Percentiles rank a stretch among this genome's conserved stretches.
phyloP scores from a whole-genome alignment of 805 yeast genomes.

The Suhomyces vadensis region DNA sequence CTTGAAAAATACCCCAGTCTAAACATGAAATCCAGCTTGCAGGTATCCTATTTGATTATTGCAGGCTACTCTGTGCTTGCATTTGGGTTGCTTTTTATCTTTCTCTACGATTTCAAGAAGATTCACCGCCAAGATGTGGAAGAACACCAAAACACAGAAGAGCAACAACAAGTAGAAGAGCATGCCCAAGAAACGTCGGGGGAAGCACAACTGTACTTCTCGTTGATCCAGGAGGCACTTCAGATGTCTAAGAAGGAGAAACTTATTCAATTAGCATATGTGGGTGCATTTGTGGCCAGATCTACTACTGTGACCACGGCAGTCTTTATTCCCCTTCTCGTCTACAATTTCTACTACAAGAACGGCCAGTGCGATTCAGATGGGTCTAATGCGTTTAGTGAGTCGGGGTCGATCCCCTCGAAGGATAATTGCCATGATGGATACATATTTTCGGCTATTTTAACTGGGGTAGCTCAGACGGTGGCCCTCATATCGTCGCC shows the following conservation, averaged over 20 bases:
- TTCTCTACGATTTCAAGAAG: constrained; percentile 46
- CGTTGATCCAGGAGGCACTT: background rate
- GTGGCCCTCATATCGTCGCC: constrained; percentile 63
- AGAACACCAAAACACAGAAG: constrained; percentile 19
- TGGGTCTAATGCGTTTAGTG: too few species aligned
- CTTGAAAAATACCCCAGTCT: constrained; percentile 40
- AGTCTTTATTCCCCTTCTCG: constrained; percentile 62
- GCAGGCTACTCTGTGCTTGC: constrained; percentile 43
- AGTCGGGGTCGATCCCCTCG: too few species aligned
- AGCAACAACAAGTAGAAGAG: constrained; percentile 4
- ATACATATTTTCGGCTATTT: constrained; percentile 62
- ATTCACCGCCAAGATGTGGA: constrained; percentile 8
- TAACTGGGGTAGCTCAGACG: constrained; percentile 66
- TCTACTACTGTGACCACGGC: constrained; percentile 59
- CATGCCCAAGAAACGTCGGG: background rate
- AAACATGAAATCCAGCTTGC: constrained; percentile 42
- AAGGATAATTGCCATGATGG: constrained; percentile 58
- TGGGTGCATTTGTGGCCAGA: constrained; percentile 64
- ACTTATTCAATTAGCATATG: constrained; percentile 44
- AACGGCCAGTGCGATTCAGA: constrained; percentile 47
- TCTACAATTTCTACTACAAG: constrained; percentile 54
- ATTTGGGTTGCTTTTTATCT: constrained; percentile 40
- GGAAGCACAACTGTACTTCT: background rate
- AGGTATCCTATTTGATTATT: constrained; percentile 49
- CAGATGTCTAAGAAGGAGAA: constrained; percentile 9